These are phyloP conservation scores for Globisporangium paroecandrum DNA, from an alignment of 352 stramenopile genomes.

Conservation along the genomic window DNA sequence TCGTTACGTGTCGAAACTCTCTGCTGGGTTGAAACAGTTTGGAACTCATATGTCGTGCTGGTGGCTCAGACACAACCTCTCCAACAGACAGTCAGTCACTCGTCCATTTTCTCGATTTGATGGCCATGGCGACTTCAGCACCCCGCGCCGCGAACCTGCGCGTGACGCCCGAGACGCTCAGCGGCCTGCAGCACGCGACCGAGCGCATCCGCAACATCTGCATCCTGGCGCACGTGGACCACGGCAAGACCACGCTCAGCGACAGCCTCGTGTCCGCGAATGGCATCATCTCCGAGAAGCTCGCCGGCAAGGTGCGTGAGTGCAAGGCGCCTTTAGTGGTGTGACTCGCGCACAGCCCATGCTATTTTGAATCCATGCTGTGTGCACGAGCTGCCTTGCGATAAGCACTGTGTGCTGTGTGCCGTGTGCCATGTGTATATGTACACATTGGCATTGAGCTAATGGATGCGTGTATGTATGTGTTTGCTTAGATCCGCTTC, in stretches of 20 bases:
- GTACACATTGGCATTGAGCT: background rate
- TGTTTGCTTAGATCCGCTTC: constrained; percentile 77
- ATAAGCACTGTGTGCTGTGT: background rate
- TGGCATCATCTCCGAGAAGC: constrained; percentile 96
- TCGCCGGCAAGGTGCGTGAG: constrained; percentile 89
- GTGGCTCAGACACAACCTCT: background rate
- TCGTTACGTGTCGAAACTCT: background rate
- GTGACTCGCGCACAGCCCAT: background rate
- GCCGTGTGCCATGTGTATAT: background rate
- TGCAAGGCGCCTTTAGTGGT: background rate
- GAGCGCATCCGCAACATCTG: constrained; percentile 93
- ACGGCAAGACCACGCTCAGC: constrained; percentile 90
- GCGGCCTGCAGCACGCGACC: constrained; percentile 60
- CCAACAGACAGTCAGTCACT: background rate
- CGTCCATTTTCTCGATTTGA: background rate
- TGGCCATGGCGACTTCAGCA: constrained; percentile 12
- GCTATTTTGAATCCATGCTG: background rate
- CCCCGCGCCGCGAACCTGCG: constrained; percentile 19
- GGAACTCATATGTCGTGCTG: background rate
- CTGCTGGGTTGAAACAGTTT: background rate
- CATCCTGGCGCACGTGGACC: constrained; percentile 95
- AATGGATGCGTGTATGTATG: constrained; percentile 1
- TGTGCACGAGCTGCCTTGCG: background rate
- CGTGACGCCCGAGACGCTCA: constrained; percentile 51
- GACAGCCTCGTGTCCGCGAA: constrained; percentile 96